phyloP scores from a whole-genome alignment of 2,329 filamentous ascomycete genomes.

The Bipolaris oryzae region DNA sequence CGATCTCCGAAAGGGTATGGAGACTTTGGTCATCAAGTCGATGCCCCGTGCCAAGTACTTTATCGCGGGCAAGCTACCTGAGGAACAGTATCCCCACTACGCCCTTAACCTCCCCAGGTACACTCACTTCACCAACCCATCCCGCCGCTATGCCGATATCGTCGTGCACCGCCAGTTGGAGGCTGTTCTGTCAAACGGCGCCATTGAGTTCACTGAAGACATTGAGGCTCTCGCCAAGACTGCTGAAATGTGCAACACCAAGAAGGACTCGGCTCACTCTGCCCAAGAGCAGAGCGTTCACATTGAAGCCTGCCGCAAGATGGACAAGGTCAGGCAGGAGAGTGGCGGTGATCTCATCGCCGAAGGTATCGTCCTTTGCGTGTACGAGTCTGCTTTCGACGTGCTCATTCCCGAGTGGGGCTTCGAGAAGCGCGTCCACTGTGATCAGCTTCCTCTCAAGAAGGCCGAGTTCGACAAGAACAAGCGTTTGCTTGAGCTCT shows the following conservation, averaged over 20 bases:
- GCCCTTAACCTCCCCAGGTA: slow-evolving; percentile 91
- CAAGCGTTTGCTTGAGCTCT: slow-evolving; percentile 89
- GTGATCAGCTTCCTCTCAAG: slow-evolving; percentile 94
- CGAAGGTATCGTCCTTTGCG: slow-evolving; percentile 93
- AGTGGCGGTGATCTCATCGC: slow-evolving; percentile 89
- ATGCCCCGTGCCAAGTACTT: slow-evolving; percentile 98
- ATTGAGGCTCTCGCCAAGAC: slow-evolving; percentile 88
- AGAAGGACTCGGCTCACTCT: slow-evolving; percentile 97
- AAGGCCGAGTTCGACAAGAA: slow-evolving; percentile 99
- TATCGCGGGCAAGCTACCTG: slow-evolving; percentile 77
- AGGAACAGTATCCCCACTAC: slow-evolving; percentile 85
- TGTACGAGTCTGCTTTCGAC: slow-evolving; percentile 98
- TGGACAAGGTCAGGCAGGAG: slow-evolving; percentile 90
- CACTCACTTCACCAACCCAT: slow-evolving; percentile 96
- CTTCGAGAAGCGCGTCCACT: slow-evolving; percentile 99
- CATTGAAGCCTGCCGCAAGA: slow-evolving; percentile 93
- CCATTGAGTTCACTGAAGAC: slow-evolving; percentile 86
- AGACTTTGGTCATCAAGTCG: slow-evolving; percentile 90
- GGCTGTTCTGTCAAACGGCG: slow-evolving; percentile 78
- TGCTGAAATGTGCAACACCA: slow-evolving; percentile 94
- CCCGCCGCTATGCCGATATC: slow-evolving; percentile 91
- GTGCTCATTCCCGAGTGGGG: slow-evolving; percentile 97
- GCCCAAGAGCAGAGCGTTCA: slow-evolving; percentile 99
- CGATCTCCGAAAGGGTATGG: slow-evolving; percentile 95
- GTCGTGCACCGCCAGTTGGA: slow-evolving; percentile 95